Percentiles rank a stretch among this genome's conserved stretches.
phyloP scores from a whole-genome alignment of 2,329 filamentous ascomycete species.

The Fusarium virguliforme region DNA sequence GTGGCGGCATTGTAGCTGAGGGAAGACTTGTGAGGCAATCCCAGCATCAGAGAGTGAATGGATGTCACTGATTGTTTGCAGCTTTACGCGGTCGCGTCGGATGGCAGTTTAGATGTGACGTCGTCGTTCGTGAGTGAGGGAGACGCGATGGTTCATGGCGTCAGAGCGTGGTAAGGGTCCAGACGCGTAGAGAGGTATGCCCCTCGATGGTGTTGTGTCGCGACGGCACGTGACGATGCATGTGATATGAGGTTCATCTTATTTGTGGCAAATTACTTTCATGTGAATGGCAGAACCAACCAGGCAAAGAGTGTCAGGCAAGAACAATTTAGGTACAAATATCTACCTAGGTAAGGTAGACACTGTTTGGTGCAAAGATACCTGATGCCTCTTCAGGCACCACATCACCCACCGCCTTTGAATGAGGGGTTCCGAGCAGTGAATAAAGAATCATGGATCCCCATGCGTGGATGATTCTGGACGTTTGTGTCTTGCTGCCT shows the following conservation, averaged over 20 bases:
- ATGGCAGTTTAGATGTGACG: constrained; percentile 14
- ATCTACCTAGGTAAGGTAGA: not conserved
- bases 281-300: constrained; percentile 11
- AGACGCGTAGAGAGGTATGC: constrained; percentile 35
- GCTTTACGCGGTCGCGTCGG: constrained; percentile 27
- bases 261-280: constrained; percentile 15
- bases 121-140: constrained; percentile 5
- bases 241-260: constrained; percentile 33
- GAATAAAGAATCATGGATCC: constrained; percentile 13
- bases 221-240: constrained; percentile 49
- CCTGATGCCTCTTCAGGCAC: not conserved
- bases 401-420: constrained; percentile 9
- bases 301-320: not conserved
- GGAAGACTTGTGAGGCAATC: constrained; percentile 19
- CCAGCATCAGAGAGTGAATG: constrained; percentile 11
- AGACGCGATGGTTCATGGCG: constrained; percentile 39
- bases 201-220: constrained; percentile 29
- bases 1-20: constrained; percentile 25
- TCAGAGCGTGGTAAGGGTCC: not conserved
- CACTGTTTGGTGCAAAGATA: constrained; percentile 3
- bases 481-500: constrained; percentile 40
- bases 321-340: not conserved
- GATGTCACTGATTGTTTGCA: not conserved
- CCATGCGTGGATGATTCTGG: constrained; percentile 20
- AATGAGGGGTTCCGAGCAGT: constrained; percentile 24